phyloP scores from a whole-genome alignment of 371 early-diverging fungal species.

The Rhizopus microsporus region DNA sequence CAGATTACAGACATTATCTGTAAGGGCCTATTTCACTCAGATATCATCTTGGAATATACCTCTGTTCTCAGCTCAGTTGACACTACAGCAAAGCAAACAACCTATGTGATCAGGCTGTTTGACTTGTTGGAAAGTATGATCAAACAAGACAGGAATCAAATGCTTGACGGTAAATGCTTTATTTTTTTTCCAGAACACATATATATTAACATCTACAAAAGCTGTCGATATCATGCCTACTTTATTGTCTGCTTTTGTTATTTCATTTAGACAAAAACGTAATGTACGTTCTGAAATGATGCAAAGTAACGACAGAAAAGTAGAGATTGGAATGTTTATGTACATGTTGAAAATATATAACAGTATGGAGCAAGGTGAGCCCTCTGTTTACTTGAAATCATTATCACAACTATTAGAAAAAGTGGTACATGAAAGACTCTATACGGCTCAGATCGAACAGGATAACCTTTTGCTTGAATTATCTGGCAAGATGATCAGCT shows the following conservation, averaged over 20 bases:
- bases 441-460: no score
- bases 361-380: conserved; percentile 2
- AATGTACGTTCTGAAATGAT: conserved; percentile 22
- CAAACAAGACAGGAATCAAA: conserved; percentile 8
- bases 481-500: conserved; percentile 9
- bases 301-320: conserved; percentile 35
- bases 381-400: conserved; percentile 21
- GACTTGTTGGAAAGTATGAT: conserved; percentile 31
- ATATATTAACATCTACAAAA: conserved; percentile 4
- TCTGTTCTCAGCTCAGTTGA: conserved; percentile 28
- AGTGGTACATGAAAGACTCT: not conserved
- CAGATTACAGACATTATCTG: conserved; percentile 26
- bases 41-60: conserved; percentile 44
- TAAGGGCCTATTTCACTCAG: conserved; percentile 41
- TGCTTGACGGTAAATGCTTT: conserved; percentile 31
- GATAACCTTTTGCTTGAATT: no score
- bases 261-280: conserved; percentile 36
- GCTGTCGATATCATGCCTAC: conserved; percentile 32
- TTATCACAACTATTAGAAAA: conserved; percentile 26
- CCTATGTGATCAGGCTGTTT: conserved; percentile 42
- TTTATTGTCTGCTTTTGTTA: conserved; percentile 33
- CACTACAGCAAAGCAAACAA: conserved; percentile 18
- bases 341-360: conserved; percentile 21
- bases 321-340: conserved; percentile 45
- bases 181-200: not conserved